Evolutionary conservation across 2,329 filamentous ascomycete genomes (phyloP).

Genomic region (Xylaria sp.): DNA sequence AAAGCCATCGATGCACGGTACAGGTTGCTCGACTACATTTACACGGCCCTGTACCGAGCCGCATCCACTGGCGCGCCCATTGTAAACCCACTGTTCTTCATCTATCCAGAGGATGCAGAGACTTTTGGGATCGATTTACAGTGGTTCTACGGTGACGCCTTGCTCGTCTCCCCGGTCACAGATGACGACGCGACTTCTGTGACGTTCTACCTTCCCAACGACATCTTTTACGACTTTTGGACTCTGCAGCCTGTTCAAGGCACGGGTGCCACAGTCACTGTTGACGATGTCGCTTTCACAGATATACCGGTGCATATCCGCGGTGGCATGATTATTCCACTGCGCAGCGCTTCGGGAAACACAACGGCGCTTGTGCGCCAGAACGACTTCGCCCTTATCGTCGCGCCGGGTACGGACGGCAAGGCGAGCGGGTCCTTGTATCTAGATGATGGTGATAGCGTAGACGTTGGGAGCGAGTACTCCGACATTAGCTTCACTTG

Average conservation of each 20-base stretch:
- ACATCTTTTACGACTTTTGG: slow-evolving; percentile 56
- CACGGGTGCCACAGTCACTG: slow-evolving; percentile 30
- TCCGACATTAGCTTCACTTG: slow-evolving; percentile 33
- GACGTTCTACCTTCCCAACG: slow-evolving; percentile 55
- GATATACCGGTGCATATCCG: slow-evolving; percentile 67
- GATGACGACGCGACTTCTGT: slow-evolving; percentile 52
- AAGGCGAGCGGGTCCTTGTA: slow-evolving; percentile 55
- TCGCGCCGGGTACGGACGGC: slow-evolving; percentile 55
- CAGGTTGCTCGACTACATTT: slow-evolving; percentile 80
- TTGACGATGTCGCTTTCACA: slow-evolving; percentile 33
- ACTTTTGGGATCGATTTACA: slow-evolving; percentile 55
- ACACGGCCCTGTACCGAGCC: slow-evolving; percentile 68
- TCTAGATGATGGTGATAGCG: slow-evolving; percentile 53
- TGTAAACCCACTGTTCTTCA: slow-evolving; percentile 73
- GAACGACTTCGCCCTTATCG: slow-evolving; percentile 54
- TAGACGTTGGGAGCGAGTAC: slow-evolving; percentile 29
- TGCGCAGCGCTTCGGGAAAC: slow-evolving; percentile 56
- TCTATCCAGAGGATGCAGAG: slow-evolving; percentile 62
- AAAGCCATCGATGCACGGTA: slow-evolving; percentile 77
- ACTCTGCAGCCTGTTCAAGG: slow-evolving; percentile 33
- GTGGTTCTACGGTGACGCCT: slow-evolving; percentile 55
- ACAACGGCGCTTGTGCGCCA: slow-evolving; percentile 56
- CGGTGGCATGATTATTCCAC: slow-evolving; percentile 64
- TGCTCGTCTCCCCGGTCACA: slow-evolving; percentile 57
- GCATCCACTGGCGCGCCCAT: slow-evolving; percentile 68